Base-by-base conservation (phyloP, 2,329 filamentous ascomycete genomes). In the Akanthomyces muscarius region DNA sequence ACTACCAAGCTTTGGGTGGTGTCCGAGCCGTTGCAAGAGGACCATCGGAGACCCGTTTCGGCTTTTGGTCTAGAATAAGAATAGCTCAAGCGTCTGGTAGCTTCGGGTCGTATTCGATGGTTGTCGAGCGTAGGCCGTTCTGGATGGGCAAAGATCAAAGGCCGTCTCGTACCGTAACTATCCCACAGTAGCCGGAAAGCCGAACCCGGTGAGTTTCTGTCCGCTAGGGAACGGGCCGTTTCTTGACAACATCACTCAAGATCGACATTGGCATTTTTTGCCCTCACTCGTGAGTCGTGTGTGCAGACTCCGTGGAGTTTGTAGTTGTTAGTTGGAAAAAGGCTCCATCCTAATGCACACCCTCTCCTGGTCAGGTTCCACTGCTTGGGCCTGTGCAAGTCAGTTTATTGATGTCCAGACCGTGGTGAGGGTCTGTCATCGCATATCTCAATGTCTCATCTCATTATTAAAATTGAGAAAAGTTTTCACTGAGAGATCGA, bases 401-500 rank as follows among this genome's bases (percentile, higher is more conserved):
- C 25, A 8, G 5, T 47, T 14, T 45, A 45, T 47, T 57, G 18
- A 33, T 33, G n/a, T 45, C 18, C 41, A 57, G 54, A 21, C 28
- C 41, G 13, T 36, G 2, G 21, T 21, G 23, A 55, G 38, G 53
- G 38, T 33, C 54, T 33, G 18, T 33, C 18, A 18, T 53, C 25
- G 41, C 25, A 54, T 25, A 56, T 56, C 38, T 42, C 53, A 44
- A 56, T 56, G 53, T 56, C 53, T 44, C 38, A 57, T 21, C 38
- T 33, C 18, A 28, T 18, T 16, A 50, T 25, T 18, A 25, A n/a
- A 33, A 30, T 36, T 38, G 52, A 33, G 41, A 47, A 57, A 36
- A 55, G 13, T 45, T 57, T 45, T 42, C 54, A 56, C 13, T 16
- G 23, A 8, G n/a, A 23, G 10, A 44, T 55, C 33, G 42, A n/a